Base-by-base conservation (phyloP, 352 stramenopile genomes). In the Pythium monospermum region DNA sequence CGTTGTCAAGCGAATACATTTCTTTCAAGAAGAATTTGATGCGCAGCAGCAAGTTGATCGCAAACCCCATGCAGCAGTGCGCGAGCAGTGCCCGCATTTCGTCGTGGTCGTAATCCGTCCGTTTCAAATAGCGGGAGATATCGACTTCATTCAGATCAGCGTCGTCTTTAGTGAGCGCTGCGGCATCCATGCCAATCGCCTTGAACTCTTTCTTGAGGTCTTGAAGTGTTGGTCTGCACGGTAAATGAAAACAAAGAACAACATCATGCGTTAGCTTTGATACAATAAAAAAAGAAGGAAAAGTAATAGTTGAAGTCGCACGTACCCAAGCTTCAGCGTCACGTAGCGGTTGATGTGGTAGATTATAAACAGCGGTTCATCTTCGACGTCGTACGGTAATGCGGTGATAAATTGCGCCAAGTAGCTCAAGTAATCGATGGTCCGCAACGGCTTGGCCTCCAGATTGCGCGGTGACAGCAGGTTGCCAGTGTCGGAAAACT, bases 281-380 rank as follows among this genome's bases (percentile, higher is more conserved):
- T n/a, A n/a, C n/a, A n/a, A n/a, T n/a, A n/a, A n/a, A n/a, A n/a
- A n/a, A n/a, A n/a, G n/a, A n/a, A n/a, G n/a, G n/a, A n/a, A n/a
- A n/a, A n/a, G n/a, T 7, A 25, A 32, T 5, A 19, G 4, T 22
- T 12, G 13, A 12, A 11, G 7, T n/a, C 6, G 22, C 32, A 56
- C 77, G 30, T 77, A 94, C 84, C 77, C 65, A 31, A 93, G 76
- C 53, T 81, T 83, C 57, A 95, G 76, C 31, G 82, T 86, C 26
- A 83, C 71, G 47, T 78, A 76, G 45, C 81, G 84, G 55, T 92
- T 92, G 63, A 93, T 87, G 49, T 73, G 69, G 71, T 94, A 91
- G 69, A 95, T 91, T 70, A 95, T 65, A 56, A 83, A 85, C 19
- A 95, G 66, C 37, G 81, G 84, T 33, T 95, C 83, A 31, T 95